phyloP scores from a whole-genome alignment of 768 basidiomycete genomes.

The Amanita subjunquillea region DNA sequence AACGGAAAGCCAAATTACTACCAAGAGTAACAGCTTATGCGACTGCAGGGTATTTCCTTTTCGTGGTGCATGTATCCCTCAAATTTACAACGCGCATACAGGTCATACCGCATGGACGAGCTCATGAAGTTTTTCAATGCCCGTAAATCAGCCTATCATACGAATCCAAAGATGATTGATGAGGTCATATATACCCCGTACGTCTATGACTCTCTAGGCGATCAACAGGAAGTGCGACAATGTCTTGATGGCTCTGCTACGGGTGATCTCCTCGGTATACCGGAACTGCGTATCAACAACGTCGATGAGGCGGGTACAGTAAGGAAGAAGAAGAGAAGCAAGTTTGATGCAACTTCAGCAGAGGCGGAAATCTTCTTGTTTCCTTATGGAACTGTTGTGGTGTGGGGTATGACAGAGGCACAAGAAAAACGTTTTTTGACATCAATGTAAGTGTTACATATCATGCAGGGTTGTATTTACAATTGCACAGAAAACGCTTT shows the following conservation, averaged over 20 bases:
- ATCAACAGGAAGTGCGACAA: slow-evolving; percentile 18
- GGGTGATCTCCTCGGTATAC: slow-evolving; percentile 71
- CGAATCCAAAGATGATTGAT: slow-evolving; percentile 81
- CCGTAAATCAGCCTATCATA: slow-evolving; percentile 71
- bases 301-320: slow-evolving; percentile 20
- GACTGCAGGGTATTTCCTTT: slow-evolving; percentile 62
- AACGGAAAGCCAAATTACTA: slow-evolving; percentile 87
- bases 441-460: slow-evolving; percentile 58
- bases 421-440: slow-evolving; percentile 87
- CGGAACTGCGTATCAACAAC: slow-evolving; percentile 43
- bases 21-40: slow-evolving; percentile 96
- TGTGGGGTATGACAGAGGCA: slow-evolving; percentile 95
- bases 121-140: slow-evolving; percentile 87
- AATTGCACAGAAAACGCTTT: slow-evolving; percentile 68
- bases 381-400: slow-evolving; percentile 89
- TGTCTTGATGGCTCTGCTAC: slow-evolving; percentile 27
- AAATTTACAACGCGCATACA: slow-evolving; percentile 18
- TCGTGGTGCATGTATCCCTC: neutral
- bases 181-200: slow-evolving; percentile 94
- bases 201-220: slow-evolving; percentile 49
- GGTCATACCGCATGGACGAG: slow-evolving; percentile 83
- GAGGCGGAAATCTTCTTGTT: slow-evolving; percentile 91
- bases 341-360: slow-evolving; percentile 53
- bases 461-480: slow-evolving; percentile 7
- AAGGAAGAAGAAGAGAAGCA: slow-evolving; percentile 45